Evolutionary conservation across 1,139 yeast genomes (phyloP).

Genomic region (Diutina neorugosa): DNA sequence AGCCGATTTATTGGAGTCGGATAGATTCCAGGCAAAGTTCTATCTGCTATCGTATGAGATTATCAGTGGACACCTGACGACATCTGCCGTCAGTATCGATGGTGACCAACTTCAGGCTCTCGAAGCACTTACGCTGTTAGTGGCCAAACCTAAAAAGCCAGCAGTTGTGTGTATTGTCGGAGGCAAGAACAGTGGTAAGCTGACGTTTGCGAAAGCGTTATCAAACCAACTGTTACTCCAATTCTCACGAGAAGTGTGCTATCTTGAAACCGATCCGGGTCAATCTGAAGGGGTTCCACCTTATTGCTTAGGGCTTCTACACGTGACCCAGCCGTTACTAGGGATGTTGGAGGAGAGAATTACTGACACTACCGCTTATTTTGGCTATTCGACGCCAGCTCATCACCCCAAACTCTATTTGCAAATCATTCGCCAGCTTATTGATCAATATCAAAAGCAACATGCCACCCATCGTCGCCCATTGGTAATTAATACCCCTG

Average conservation of each 20-base stretch:
- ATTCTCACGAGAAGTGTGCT: background rate
- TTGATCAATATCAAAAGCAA: background rate
- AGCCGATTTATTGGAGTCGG: background rate
- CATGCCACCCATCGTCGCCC: background rate
- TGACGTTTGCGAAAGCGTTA: slow-evolving; percentile 1
- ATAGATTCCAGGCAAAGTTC: background rate
- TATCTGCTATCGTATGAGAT: background rate
- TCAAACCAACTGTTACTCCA: background rate
- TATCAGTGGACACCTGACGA: background rate
- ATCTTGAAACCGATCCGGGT: background rate
- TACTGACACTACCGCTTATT: background rate
- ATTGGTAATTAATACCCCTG: slow-evolving; percentile 1
- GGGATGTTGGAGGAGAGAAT: background rate
- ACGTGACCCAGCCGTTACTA: background rate
- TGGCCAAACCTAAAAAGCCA: background rate
- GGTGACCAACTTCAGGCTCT: background rate
- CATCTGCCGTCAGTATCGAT: background rate
- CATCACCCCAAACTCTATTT: background rate
- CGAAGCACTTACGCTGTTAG: background rate
- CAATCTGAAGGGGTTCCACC: slow-evolving; percentile 1
- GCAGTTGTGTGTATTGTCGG: slow-evolving; percentile 3
- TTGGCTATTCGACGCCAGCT: background rate
- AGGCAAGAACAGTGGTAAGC: background rate
- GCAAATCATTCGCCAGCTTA: background rate
- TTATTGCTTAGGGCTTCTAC: background rate